A percentile compares a stretch with the other conserved stretches of the same genome.
Evolutionary conservation across 345 rosid genomes (phyloP).

Genomic region (Citrus reticulata): DNA sequence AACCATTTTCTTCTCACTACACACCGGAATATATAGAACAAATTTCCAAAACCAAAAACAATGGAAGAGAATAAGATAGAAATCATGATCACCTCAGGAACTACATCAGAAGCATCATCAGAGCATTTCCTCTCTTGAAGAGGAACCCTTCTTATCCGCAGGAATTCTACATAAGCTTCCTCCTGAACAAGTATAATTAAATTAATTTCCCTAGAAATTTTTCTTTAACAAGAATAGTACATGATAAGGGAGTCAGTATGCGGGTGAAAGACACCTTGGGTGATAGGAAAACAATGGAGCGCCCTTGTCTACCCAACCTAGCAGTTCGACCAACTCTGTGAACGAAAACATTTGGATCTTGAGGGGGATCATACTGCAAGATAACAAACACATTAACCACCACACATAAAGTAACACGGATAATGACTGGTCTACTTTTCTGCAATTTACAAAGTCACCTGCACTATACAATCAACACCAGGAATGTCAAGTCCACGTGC

Average conservation of each 20-base stretch:
- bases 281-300: conserved; percentile 58
- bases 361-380: conserved; percentile 88
- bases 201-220: neutral
- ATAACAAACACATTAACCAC: conserved; percentile 14
- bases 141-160: conserved; percentile 68
- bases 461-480: conserved; percentile 83
- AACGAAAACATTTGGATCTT: conserved; percentile 84
- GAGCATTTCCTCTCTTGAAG: conserved; percentile 52
- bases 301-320: conserved; percentile 82
- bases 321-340: conserved; percentile 97
- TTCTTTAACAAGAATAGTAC: neutral
- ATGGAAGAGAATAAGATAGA: neutral
- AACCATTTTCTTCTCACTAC: neutral
- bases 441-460: conserved; percentile 43
- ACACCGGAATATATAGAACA: neutral
- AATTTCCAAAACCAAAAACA: neutral
- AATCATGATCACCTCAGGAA: conserved; percentile 53
- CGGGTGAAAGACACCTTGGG: conserved; percentile 50
- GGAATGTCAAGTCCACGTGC: conserved; percentile 98
- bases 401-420: neutral
- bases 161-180: conserved; percentile 83
- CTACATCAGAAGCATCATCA: conserved; percentile 57
- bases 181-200: conserved; percentile 44
- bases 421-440: neutral
- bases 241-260: neutral